These are phyloP conservation scores for Malus sylvestris DNA, from an alignment of 306 rosid species.

Conservation along the genomic window DNA sequence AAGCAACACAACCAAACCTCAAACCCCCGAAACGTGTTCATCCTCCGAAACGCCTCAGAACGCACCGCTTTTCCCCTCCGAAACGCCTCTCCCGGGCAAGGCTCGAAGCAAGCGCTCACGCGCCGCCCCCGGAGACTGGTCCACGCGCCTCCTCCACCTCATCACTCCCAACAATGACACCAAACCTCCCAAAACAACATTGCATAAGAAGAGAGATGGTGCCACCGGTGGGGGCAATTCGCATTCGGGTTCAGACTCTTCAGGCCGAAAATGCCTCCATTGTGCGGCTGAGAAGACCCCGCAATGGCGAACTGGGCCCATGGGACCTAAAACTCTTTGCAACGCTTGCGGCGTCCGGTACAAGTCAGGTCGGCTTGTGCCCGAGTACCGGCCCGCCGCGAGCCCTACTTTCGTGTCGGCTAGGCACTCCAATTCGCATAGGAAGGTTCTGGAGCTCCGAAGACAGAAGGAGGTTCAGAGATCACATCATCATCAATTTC, in stretches of 20 bases:
- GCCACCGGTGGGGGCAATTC: conserved; percentile 13
- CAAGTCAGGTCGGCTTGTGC: conserved; percentile 43
- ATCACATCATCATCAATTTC: conserved; percentile 33
- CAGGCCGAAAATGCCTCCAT: conserved; percentile 37
- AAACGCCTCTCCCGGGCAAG: conserved; percentile 82
- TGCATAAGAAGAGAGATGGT: conserved; percentile 35
- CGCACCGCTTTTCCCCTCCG: conserved; percentile 52
- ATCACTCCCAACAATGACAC: conserved; percentile 8
- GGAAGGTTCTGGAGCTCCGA: conserved; percentile 47
- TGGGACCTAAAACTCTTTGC: conserved; percentile 47
- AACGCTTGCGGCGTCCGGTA: conserved; percentile 42
- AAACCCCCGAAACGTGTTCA: conserved; percentile 71
- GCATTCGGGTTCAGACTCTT: conserved; percentile 23
- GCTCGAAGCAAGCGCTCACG: conserved; percentile 97
- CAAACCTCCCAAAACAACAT: conserved; percentile 7
- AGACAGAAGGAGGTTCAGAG: conserved; percentile 32
- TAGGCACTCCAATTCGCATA: conserved; percentile 40
- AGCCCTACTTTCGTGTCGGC: conserved; percentile 42
- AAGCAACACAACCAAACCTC: conserved; percentile 29
- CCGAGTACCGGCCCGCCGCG: conserved; percentile 45
- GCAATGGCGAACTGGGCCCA: conserved; percentile 46
- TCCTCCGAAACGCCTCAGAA: conserved; percentile 63
- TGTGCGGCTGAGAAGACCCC: conserved; percentile 48
- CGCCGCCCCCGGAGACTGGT: conserved; percentile 91
- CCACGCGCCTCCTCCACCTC: conserved; percentile 88